Percentiles rank a stretch among this genome's conserved stretches.
phyloP scores from a whole-genome alignment of 1,284 basidiomycete genomes.

The Mrakiaceae sp. region DNA sequence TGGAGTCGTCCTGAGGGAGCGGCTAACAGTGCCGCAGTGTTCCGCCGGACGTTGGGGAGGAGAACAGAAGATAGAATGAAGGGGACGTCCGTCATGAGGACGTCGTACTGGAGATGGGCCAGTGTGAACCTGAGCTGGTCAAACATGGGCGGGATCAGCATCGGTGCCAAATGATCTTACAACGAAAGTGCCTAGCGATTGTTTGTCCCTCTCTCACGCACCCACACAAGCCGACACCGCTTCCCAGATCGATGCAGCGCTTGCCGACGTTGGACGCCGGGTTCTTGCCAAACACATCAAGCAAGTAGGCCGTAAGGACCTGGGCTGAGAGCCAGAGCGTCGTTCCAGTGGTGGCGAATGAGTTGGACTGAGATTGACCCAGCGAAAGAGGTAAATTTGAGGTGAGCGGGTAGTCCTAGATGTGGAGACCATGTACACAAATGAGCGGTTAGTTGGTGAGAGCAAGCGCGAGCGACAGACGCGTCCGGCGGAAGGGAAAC shows the following conservation, averaged over 20 bases:
- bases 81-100: slow-evolving; percentile 65
- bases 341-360: slow-evolving; percentile 55
- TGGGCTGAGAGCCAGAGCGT: slow-evolving; percentile 68
- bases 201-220: slow-evolving; percentile 34
- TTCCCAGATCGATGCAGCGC: slow-evolving; percentile 62
- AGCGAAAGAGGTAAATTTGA: neutral
- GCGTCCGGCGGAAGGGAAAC: no score
- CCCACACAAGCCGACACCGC: slow-evolving; percentile 69
- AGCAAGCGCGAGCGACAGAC: no score
- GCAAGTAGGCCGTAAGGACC: slow-evolving; percentile 21
- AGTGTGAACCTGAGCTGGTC: slow-evolving; percentile 48
- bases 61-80: slow-evolving; percentile 59
- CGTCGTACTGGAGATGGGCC: slow-evolving; percentile 57
- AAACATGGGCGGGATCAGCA: slow-evolving; percentile 9
- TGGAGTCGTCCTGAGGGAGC: neutral
- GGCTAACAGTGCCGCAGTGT: slow-evolving; percentile 25
- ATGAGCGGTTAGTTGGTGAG: neutral
- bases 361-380: slow-evolving; percentile 2
- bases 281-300: neutral
- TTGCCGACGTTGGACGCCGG: slow-evolving; percentile 22
- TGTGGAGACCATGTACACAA: neutral
- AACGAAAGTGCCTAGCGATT: slow-evolving; percentile 10
- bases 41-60: slow-evolving; percentile 48
- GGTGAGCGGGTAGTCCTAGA: slow-evolving; percentile 8
- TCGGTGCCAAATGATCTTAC: slow-evolving; percentile 17